Base-by-base conservation (phyloP, 2,329 filamentous ascomycete genomes). In the Salinomyces thailandicus region DNA sequence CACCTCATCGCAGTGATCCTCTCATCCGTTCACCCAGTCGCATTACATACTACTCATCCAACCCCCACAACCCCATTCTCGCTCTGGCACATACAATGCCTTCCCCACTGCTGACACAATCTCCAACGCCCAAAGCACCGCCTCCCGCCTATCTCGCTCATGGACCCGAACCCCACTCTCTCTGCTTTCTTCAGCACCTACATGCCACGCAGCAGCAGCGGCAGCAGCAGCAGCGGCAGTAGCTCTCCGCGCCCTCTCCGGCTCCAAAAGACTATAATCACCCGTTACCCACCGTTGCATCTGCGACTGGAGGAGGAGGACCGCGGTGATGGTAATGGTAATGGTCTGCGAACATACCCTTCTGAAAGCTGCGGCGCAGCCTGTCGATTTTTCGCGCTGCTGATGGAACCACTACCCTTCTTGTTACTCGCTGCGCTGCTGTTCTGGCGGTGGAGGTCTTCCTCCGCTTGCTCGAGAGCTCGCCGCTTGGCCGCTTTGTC, bases 401-500 rank as follows among this genome's bases (percentile, higher is more conserved):
- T 37, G n/a, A n/a, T n/a, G n/a, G n/a, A n/a, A n/a, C n/a, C n/a
- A n/a, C n/a, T n/a, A n/a, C n/a, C n/a, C n/a, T n/a, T n/a, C n/a
- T n/a, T n/a, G n/a, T n/a, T n/a, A 19, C 42, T 44, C 12, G 46
- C 38, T n/a, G n/a, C n/a, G n/a, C n/a, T n/a, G 31, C 49, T 52
- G 11, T 38, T 40, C 5, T 44, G 43, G 27, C 52, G 43, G 19
- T 45, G 24, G 12, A 55, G 33, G n/a, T n/a, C n/a, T 33, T 52
- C 47, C 41, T 59, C 56, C 3, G 57, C 57, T 35, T 49, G 44
- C 35, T 59, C 54, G 3, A 57, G 43, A 6, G 45, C 42, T 13
- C 47, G 42, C 2, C 57, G 48, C 38, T 60, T 60, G 28, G 45
- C 49, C 13, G 55, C 53, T 45, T 60, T 60, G 17, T 57, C 52